These are phyloP conservation scores for Ajuga chamaepitys DNA, from an alignment of 257 asterid species.

Conservation along the genomic window DNA sequence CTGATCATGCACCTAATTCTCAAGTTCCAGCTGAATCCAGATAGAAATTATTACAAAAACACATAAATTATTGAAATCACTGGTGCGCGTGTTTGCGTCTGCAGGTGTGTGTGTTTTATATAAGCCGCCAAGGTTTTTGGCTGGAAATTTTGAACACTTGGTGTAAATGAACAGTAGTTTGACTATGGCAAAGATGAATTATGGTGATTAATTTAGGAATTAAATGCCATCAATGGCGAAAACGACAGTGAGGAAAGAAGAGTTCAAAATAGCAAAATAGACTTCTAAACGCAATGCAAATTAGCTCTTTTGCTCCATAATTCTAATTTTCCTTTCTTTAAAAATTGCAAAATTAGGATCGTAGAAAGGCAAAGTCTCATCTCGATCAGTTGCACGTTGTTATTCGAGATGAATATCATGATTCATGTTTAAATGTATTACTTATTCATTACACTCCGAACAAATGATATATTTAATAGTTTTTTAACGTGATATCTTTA, in stretches of 20 bases:
- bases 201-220: not conserved
- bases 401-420: too few relatives aligned
- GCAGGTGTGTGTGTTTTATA: not conserved
- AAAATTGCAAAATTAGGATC: too few relatives aligned
- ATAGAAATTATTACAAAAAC: not conserved
- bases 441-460: too few relatives aligned
- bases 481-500: too few relatives aligned
- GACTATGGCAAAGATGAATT: not conserved
- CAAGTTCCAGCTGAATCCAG: slow-evolving; percentile 26
- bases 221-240: not conserved
- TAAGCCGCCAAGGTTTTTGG: slow-evolving; percentile 37
- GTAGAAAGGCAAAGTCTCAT: too few relatives aligned
- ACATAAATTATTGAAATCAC: not conserved
- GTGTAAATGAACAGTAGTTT: not conserved
- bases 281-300: too few relatives aligned
- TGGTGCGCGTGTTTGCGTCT: not conserved
- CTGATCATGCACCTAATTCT: slow-evolving; percentile 19
- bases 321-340: too few relatives aligned
- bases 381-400: too few relatives aligned
- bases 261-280: not conserved
- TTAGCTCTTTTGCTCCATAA: too few relatives aligned
- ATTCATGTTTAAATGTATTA: too few relatives aligned
- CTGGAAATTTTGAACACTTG: slow-evolving; percentile 30
- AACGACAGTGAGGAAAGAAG: not conserved
- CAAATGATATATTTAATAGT: too few relatives aligned